Evolutionary conservation across 176 grass and related monocot genomes (phyloP).

Genomic region (Luzula sylvatica): DNA sequence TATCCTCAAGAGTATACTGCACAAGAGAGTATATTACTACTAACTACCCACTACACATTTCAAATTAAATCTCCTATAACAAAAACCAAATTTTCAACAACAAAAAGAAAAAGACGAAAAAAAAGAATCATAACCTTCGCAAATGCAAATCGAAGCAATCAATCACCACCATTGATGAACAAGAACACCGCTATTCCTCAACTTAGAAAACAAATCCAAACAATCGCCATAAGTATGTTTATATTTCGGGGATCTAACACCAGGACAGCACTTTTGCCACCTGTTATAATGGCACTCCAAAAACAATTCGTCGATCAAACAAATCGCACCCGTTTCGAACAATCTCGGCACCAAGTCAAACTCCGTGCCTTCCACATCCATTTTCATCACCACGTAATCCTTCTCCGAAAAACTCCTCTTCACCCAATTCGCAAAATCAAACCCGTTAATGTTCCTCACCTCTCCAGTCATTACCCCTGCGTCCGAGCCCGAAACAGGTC

Average conservation of each 20-base stretch:
- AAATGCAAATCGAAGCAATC: neutral
- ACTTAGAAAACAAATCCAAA: slow-evolving; percentile 38
- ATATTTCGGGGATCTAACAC: slow-evolving; percentile 64
- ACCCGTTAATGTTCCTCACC: slow-evolving; percentile 34
- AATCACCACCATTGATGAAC: slow-evolving; percentile 81
- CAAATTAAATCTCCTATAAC: slow-evolving; percentile 3
- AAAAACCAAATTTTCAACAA: neutral
- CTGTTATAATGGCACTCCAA: slow-evolving; percentile 85
- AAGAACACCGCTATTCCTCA: slow-evolving; percentile 56
- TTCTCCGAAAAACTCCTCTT: slow-evolving; percentile 34
- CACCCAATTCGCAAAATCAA: slow-evolving; percentile 62
- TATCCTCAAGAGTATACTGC: slow-evolving; percentile 5
- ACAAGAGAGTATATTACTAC: neutral
- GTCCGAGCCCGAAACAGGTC: neutral
- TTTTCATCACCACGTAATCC: slow-evolving; percentile 83
- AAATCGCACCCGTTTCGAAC: slow-evolving; percentile 40
- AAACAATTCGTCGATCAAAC: slow-evolving; percentile 61
- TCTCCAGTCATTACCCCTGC: slow-evolving; percentile 17
- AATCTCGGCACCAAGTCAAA: slow-evolving; percentile 58
- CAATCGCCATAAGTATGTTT: slow-evolving; percentile 47
- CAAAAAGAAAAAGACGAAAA: slow-evolving; percentile 4
- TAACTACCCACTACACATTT: slow-evolving; percentile 8
- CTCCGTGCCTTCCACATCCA: slow-evolving; percentile 74
- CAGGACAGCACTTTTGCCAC: slow-evolving; percentile 70
- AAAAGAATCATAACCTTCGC: neutral